These are phyloP conservation scores for carrot (Daucus carota) DNA, from an alignment of 129 eudicot species.

Conservation along the genomic window DNA sequence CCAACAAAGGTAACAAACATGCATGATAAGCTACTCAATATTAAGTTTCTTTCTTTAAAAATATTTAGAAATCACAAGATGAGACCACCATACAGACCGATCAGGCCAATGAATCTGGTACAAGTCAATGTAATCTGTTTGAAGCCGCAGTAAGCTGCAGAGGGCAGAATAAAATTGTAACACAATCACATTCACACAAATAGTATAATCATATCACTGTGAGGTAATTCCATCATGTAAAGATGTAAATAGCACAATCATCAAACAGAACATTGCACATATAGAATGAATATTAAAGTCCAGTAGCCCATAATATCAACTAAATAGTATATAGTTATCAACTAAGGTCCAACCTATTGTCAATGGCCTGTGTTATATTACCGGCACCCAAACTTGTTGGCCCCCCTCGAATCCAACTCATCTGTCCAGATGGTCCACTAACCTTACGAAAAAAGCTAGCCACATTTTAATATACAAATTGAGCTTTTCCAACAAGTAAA, in stretches of 20 bases:
- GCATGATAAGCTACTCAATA: background rate
- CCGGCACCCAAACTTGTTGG: constrained; percentile 67
- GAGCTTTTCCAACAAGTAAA: background rate
- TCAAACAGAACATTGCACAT: background rate
- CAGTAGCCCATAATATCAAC: background rate
- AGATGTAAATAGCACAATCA: background rate
- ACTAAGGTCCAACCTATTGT: constrained; percentile 41
- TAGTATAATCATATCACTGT: background rate
- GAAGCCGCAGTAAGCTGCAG: constrained; percentile 70
- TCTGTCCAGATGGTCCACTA: constrained; percentile 90
- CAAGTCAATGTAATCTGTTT: constrained; percentile 78
- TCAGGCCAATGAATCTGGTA: constrained; percentile 99
- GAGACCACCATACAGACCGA: constrained; percentile 55
- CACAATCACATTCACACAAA: background rate
- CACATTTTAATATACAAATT: background rate
- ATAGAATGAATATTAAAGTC: too few species aligned
- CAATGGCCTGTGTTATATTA: constrained; percentile 75
- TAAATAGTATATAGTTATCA: background rate
- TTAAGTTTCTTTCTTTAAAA: background rate
- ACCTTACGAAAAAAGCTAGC: constrained; percentile 34
- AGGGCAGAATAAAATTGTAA: constrained; percentile 10
- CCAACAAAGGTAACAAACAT: background rate
- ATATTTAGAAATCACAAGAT: background rate
- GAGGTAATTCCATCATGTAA: background rate
- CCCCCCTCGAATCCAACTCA: constrained; percentile 96